A percentile compares a stretch with the other conserved stretches of the same genome.
These are phyloP conservation scores for Amaranthus tricolor DNA, from an alignment of 179 eudicot genomes.

Conservation along the genomic window DNA sequence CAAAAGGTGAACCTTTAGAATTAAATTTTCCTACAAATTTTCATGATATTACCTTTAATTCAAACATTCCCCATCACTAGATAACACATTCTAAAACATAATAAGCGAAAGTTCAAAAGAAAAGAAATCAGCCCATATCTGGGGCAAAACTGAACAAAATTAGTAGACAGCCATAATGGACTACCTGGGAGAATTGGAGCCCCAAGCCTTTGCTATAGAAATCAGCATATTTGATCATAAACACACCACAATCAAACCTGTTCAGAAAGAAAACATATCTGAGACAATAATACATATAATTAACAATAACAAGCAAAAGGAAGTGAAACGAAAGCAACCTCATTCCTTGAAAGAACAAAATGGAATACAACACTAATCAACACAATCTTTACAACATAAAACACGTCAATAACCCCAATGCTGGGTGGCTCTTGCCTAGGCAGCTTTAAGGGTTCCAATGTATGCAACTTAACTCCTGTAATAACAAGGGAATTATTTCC, in stretches of 20 bases:
- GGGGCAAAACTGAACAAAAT: too few relatives aligned
- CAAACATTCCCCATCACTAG: too few relatives aligned
- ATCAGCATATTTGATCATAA: constrained; percentile 91
- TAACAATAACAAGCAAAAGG: neutral
- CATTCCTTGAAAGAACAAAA: neutral
- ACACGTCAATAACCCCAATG: too few relatives aligned
- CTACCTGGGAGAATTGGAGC: constrained; percentile 85
- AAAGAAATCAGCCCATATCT: too few relatives aligned
- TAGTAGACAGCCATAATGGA: neutral
- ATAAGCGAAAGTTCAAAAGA: too few relatives aligned
- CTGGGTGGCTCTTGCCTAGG: too few relatives aligned
- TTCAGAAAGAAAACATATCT: constrained; percentile 10
- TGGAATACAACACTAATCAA: neutral
- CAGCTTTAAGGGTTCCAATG: too few relatives aligned
- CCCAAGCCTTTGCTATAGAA: constrained; percentile 89
- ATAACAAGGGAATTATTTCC: too few relatives aligned
- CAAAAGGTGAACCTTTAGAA: too few relatives aligned
- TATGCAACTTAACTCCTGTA: too few relatives aligned
- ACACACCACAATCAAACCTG: constrained; percentile 94
- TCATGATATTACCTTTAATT: neutral
- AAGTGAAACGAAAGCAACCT: neutral
- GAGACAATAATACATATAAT: constrained; percentile 7
- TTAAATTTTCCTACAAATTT: neutral
- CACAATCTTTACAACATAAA: too few relatives aligned
- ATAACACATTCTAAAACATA: too few relatives aligned